phyloP scores from a whole-genome alignment of 352 stramenopile genomes.

The Phytopythium delawarense region DNA sequence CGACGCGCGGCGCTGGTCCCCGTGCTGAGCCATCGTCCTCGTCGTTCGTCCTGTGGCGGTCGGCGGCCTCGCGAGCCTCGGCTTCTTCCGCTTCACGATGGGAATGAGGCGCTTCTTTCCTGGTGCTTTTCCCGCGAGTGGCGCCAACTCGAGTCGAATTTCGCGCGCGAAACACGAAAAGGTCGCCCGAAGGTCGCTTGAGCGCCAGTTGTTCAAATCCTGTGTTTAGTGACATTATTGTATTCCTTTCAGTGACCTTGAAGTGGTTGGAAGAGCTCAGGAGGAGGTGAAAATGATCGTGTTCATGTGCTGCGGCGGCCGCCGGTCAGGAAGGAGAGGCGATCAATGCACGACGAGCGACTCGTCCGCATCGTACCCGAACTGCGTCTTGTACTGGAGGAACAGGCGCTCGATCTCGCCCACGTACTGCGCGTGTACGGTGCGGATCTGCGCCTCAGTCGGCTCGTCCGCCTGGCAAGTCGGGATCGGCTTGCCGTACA shows the following conservation, averaged over 20 bases:
- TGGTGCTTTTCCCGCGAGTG: too few species aligned
- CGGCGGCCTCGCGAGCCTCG: too few species aligned
- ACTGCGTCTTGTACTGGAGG: slow-evolving; percentile 25
- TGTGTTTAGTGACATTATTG: too few species aligned
- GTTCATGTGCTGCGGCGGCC: neutral
- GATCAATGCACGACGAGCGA: slow-evolving; percentile 19
- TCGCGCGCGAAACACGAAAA: too few species aligned
- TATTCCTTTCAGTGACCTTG: too few species aligned
- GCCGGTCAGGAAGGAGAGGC: neutral
- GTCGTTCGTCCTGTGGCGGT: neutral
- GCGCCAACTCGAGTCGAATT: too few species aligned
- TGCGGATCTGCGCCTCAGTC: slow-evolving; percentile 19
- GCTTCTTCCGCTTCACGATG: too few species aligned
- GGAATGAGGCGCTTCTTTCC: too few species aligned
- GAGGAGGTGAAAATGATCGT: neutral
- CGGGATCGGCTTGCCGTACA: slow-evolving; percentile 32
- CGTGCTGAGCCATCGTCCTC: neutral
- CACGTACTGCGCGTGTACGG: slow-evolving; percentile 26
- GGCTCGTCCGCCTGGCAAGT: slow-evolving; percentile 15
- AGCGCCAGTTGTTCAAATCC: too few species aligned
- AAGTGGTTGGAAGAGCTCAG: too few species aligned
- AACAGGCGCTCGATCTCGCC: slow-evolving; percentile 24
- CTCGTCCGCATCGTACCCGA: slow-evolving; percentile 31
- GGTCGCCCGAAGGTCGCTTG: too few species aligned
- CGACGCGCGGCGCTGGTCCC: slow-evolving; percentile 7